Percentiles rank a stretch among this genome's conserved stretches.
phyloP scores from a whole-genome alignment of 805 yeast species.

The Pichia membranifaciens region DNA sequence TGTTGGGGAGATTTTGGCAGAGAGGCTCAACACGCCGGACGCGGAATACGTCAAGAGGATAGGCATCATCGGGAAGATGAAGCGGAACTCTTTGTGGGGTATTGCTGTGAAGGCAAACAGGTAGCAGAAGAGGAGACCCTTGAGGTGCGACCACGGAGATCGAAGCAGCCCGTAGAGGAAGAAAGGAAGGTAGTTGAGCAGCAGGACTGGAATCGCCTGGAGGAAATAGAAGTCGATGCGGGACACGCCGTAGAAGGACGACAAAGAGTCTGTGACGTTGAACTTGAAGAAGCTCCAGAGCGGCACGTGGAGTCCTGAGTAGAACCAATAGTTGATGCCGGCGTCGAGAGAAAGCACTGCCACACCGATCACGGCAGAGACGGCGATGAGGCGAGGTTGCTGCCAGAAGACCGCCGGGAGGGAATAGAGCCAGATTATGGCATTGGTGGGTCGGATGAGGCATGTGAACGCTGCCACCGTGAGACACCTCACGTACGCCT shows the following conservation, averaged over 20 bases:
- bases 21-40: slow-evolving; percentile 26
- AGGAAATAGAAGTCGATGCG: slow-evolving; percentile 79
- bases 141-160: slow-evolving; percentile 20
- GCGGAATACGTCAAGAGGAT: slow-evolving; percentile 51
- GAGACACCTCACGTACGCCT: slow-evolving; percentile 22
- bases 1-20: slow-evolving; percentile 5
- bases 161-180: slow-evolving; percentile 38
- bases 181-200: slow-evolving; percentile 62
- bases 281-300: slow-evolving; percentile 65
- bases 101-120: slow-evolving; percentile 55
- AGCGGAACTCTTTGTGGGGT: slow-evolving; percentile 86
- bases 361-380: slow-evolving; percentile 9
- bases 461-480: slow-evolving; percentile 55
- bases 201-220: slow-evolving; percentile 76
- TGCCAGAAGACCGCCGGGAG: slow-evolving; percentile 37
- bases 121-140: slow-evolving; percentile 33
- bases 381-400: slow-evolving; percentile 3
- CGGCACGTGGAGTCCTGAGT: slow-evolving; percentile 54
- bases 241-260: slow-evolving; percentile 79
- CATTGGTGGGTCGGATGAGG: slow-evolving; percentile 80
- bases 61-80: slow-evolving; percentile 82
- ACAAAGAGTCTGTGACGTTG: slow-evolving; percentile 66
- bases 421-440: slow-evolving; percentile 63
- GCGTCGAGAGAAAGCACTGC: slow-evolving; percentile 34
- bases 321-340: slow-evolving; percentile 54